Conservation (phyloP, 768 basidiomycete genomes). For the Trametes cingulata region DNA sequence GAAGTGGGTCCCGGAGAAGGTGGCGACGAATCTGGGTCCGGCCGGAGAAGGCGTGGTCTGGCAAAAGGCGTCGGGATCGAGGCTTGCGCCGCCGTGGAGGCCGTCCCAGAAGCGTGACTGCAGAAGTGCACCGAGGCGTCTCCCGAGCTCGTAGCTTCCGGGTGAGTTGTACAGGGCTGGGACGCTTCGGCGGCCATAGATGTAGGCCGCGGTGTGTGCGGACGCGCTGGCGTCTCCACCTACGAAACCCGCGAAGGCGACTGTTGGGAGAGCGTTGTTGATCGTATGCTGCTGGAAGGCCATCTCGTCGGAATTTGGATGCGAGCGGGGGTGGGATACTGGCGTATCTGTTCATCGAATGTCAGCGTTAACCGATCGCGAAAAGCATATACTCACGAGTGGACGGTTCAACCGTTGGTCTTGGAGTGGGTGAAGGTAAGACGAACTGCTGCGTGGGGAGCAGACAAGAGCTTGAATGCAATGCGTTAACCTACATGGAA, state of each 20-base stretch:
- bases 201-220: background rate
- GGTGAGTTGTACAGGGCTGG: conserved; percentile 8
- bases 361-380: no score
- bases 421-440: no score
- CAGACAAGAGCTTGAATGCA: no score
- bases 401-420: no score
- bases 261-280: background rate
- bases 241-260: background rate
- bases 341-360: no score
- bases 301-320: background rate
- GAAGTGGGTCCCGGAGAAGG: conserved; percentile 11
- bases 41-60: background rate
- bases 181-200: conserved; percentile 1
- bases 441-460: no score
- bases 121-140: background rate
- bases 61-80: conserved; percentile 3
- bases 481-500: no score
- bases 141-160: conserved; percentile 6
- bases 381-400: no score
- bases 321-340: no score
- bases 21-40: conserved; percentile 10
- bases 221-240: conserved; percentile 5
- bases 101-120: conserved; percentile 13
- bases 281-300: background rate
- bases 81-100: conserved; percentile 6